Base-by-base conservation (phyloP, 305 asterid species). In the Salvia sclarea region DNA sequence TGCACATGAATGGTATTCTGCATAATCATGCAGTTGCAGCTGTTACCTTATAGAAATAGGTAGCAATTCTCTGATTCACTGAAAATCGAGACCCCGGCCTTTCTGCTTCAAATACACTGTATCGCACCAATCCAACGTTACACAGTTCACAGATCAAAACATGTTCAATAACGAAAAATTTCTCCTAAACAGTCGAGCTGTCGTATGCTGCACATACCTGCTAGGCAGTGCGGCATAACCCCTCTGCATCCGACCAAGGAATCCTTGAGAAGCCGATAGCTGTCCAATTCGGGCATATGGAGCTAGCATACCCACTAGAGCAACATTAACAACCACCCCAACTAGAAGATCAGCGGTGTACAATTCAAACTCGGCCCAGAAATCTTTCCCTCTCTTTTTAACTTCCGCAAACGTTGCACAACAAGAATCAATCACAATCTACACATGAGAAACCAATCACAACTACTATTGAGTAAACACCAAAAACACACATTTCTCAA, bases 371-470 rank as follows among this genome's bases (percentile, higher is more conserved):
- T 94, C 99, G 6, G 95, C 90, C 99, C 99, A 94, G 72, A 94
- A 94, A 61, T 91, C 96, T 79, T 94, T 85, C 69, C 99, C 99
- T 72, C 99, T 84, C 81, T 87, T 87, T 71, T 94, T 77, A n/a
- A 94, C 96, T 86, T 94, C 99, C 24, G 99, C 99, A 74, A 94
- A 86, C 20, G 98, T 94, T 70, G 97, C 97, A 72, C 98, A 90
- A 60, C 95, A 85, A 25, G 96, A 88, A 84, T 91, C 99, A 58
- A 91, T 91, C 14, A 91, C 93, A 72, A 91, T 87, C 99, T 94
- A 77, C 80, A 80, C 24, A 75, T 13, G 48, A 40, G 60, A 52
- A 11, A 25, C 3, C 17, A 58, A 74, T 49, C 65, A 54, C 22
- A 12, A 48, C 33, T 7, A 16, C 5, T 40, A 69, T 41, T 41